phyloP scores from a whole-genome alignment of 2,329 filamentous ascomycete genomes.

The Diaporthe citriasiana region DNA sequence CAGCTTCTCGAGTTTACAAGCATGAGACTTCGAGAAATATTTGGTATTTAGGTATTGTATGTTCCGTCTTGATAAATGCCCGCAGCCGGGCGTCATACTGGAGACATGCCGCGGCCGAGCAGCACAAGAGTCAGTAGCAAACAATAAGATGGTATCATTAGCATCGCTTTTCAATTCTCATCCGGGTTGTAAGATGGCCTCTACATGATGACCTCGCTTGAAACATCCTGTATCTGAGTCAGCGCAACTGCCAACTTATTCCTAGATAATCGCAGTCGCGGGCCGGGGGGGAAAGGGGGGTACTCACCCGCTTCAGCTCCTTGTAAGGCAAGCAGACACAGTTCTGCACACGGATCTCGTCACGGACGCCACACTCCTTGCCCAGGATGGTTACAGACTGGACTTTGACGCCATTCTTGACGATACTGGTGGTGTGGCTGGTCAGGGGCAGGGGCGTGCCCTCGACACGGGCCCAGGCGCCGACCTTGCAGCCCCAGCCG shows the following conservation, averaged over 20 bases:
- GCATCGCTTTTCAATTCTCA: slow-evolving; percentile 14
- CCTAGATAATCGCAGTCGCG: background rate
- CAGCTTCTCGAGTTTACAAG: background rate
- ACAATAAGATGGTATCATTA: slow-evolving; percentile 35
- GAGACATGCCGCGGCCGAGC: background rate
- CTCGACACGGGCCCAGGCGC: slow-evolving; percentile 98
- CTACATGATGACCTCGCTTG: slow-evolving; percentile 80
- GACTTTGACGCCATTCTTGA: slow-evolving; percentile 98
- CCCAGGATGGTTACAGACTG: slow-evolving; percentile 98
- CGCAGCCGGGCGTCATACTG: background rate
- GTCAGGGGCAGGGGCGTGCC: slow-evolving; percentile 89
- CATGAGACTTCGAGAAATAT: background rate
- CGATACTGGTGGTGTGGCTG: slow-evolving; percentile 92
- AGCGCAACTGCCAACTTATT: background rate
- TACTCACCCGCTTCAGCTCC: slow-evolving; percentile 92
- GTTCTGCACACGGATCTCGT: slow-evolving; percentile 97
- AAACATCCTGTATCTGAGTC: slow-evolving; percentile 74
- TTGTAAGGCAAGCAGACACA: slow-evolving; percentile 98
- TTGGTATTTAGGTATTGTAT: background rate
- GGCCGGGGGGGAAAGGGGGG: too few species aligned
- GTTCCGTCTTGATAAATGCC: background rate
- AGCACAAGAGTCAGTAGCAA: background rate
- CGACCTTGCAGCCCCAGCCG: slow-evolving; percentile 95
- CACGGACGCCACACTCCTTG: slow-evolving; percentile 94
- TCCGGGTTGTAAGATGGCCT: background rate